Evolutionary conservation across 2,329 filamentous ascomycete genomes (phyloP).

Genomic region (Metarhizium robertsii): DNA sequence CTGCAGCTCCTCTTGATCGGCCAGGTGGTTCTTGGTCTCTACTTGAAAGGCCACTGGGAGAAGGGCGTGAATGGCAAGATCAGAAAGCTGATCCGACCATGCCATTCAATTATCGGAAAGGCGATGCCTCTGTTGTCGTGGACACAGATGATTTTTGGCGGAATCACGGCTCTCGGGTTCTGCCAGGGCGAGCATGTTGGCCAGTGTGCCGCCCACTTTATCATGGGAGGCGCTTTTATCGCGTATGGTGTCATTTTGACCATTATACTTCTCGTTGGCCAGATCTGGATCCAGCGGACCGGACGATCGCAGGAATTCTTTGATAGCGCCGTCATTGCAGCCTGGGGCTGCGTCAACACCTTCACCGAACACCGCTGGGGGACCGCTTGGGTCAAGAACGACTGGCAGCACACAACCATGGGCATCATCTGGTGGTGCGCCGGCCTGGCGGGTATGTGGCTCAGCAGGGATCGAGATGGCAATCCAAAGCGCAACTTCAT

Average conservation of each 20-base stretch:
- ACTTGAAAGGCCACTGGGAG: conserved; percentile 82
- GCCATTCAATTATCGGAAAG: conserved; percentile 79
- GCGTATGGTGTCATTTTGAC: conserved; percentile 84
- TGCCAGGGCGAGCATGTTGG: conserved; percentile 86
- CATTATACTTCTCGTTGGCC: conserved; percentile 78
- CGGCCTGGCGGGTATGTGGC: conserved; percentile 83
- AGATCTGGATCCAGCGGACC: conserved; percentile 72
- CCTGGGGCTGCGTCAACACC: conserved; percentile 95
- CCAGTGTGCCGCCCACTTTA: conserved; percentile 93
- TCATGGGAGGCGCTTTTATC: conserved; percentile 96
- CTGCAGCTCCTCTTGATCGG: conserved; percentile 70
- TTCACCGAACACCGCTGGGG: conserved; percentile 98
- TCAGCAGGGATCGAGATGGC: conserved; percentile 75
- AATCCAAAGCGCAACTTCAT: conserved; percentile 87
- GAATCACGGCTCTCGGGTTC: conserved; percentile 85
- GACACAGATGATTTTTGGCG: conserved; percentile 93
- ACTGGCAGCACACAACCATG: conserved; percentile 98
- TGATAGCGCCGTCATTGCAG: conserved; percentile 81
- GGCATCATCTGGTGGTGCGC: conserved; percentile 98
- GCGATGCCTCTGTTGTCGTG: conserved; percentile 77
- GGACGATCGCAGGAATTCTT: conserved; percentile 95
- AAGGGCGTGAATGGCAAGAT: conserved; percentile 74
- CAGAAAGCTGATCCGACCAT: conserved; percentile 58
- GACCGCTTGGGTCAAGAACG: conserved; percentile 77
- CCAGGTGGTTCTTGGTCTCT: conserved; percentile 75